Conservation (phyloP, 1,284 basidiomycete genomes). For the Papiliotrema nemorosa region DNA sequence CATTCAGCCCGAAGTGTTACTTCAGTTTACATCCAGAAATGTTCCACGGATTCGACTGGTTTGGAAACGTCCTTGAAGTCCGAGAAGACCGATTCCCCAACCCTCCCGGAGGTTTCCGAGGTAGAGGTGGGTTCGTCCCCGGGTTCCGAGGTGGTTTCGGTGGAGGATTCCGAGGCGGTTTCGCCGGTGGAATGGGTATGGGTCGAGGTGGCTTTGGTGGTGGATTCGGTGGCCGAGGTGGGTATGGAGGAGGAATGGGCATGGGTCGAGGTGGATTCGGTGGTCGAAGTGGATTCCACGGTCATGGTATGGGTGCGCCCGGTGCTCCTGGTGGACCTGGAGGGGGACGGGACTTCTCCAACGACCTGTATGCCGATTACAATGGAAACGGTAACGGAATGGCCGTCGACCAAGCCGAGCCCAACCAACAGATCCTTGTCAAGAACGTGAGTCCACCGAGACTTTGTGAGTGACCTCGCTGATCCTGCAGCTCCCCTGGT, state of each 20-base stretch:
- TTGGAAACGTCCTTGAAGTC: slow-evolving; percentile 85
- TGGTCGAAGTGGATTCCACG: slow-evolving; percentile 50
- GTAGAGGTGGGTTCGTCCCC: slow-evolving; percentile 36
- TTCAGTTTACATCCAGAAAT: slow-evolving; percentile 58
- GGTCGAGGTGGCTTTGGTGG: slow-evolving; percentile 52
- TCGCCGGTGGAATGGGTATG: slow-evolving; percentile 56
- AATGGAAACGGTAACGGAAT: slow-evolving; percentile 48
- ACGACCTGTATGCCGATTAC: slow-evolving; percentile 50
- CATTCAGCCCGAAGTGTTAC: neutral
- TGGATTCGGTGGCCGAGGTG: slow-evolving; percentile 59
- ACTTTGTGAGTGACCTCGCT: neutral
- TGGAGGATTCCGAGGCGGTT: slow-evolving; percentile 57
- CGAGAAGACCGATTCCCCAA: slow-evolving; percentile 86
- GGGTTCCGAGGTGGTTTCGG: slow-evolving; percentile 28
- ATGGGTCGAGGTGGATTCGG: slow-evolving; percentile 20
- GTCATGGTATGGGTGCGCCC: neutral
- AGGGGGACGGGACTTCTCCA: slow-evolving; percentile 43
- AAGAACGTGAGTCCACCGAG: slow-evolving; percentile 70
- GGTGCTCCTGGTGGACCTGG: slow-evolving; percentile 44
- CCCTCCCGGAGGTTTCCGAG: slow-evolving; percentile 24
- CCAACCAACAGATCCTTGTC: slow-evolving; percentile 95
- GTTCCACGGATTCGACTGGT: slow-evolving; percentile 94
- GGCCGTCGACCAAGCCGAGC: slow-evolving; percentile 57
- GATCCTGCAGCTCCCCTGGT: slow-evolving; percentile 79
- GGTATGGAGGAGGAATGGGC: slow-evolving; percentile 53